Conservation (phyloP, 805 yeast genomes). For the Candida easanensis region DNA sequence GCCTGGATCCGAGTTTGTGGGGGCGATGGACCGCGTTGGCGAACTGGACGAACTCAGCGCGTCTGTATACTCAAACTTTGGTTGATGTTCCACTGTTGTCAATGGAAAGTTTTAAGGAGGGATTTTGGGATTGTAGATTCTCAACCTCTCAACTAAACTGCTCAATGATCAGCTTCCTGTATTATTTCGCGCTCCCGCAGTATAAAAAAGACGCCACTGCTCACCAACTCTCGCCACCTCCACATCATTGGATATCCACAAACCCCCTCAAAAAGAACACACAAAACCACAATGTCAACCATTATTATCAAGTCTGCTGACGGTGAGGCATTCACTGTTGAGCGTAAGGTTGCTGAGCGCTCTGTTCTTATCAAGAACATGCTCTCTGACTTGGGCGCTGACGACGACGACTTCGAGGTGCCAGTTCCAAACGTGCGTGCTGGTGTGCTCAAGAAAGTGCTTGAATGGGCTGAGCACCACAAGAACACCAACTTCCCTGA, state of each 20-base stretch:
- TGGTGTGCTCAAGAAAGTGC: slow-evolving; percentile 81
- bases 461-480: slow-evolving; percentile 96
- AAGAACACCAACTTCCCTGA: slow-evolving; percentile 74
- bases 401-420: slow-evolving; percentile 69
- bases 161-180: too few relatives aligned
- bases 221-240: background rate
- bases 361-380: slow-evolving; percentile 82
- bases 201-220: background rate
- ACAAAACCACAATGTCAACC: slow-evolving; percentile 26
- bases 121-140: too few relatives aligned
- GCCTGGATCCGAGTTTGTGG: slow-evolving; percentile 39
- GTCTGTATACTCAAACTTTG: slow-evolving; percentile 79
- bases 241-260: background rate
- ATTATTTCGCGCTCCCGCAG: background rate
- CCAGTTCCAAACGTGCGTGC: slow-evolving; percentile 91
- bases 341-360: slow-evolving; percentile 79
- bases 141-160: too few relatives aligned
- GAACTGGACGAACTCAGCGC: slow-evolving; percentile 88
- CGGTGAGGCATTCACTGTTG: slow-evolving; percentile 75
- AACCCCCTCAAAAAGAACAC: slow-evolving; percentile 1
- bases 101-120: too few relatives aligned
- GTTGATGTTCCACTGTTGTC: slow-evolving; percentile 10
- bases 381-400: slow-evolving; percentile 68
- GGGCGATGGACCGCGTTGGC: slow-evolving; percentile 44
- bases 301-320: slow-evolving; percentile 72